Percentiles rank a stretch among this genome's conserved stretches.
These are phyloP conservation scores for Sechiopsis laciniata DNA, from an alignment of 306 rosid genomes.

Conservation along the genomic window DNA sequence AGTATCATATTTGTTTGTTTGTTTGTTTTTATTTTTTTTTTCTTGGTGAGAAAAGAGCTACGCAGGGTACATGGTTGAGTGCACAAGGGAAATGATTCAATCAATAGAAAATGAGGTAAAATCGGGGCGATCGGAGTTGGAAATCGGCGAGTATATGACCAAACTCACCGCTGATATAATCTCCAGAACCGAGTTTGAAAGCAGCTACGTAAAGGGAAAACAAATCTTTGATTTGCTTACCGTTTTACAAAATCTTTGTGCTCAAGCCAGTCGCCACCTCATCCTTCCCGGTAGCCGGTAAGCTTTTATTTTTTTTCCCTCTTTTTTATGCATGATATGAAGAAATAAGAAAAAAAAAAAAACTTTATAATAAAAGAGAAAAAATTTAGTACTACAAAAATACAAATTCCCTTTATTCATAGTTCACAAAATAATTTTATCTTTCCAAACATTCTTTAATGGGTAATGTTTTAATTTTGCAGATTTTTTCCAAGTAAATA, in stretches of 20 bases:
- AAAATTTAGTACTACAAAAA: no score
- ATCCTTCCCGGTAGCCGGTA: constrained; percentile 95
- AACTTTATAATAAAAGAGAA: no score
- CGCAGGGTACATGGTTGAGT: constrained; percentile 87
- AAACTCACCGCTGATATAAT: constrained; percentile 78
- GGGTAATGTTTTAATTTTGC: not conserved
- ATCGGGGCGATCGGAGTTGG: constrained; percentile 50
- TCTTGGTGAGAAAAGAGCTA: constrained; percentile 42
- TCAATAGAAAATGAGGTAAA: constrained; percentile 47
- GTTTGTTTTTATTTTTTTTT: no score
- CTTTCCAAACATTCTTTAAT: no score
- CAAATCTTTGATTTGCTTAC: constrained; percentile 74
- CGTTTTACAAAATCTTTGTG: constrained; percentile 53
- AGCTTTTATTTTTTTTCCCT: no score
- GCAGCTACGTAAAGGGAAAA: constrained; percentile 69
- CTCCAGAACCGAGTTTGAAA: constrained; percentile 73
- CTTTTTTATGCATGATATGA: no score
- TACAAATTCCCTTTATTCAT: no score
- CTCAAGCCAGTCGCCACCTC: constrained; percentile 80
- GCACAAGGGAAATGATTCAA: constrained; percentile 69
- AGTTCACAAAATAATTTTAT: no score
- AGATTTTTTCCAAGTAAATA: constrained; percentile 90
- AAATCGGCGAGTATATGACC: constrained; percentile 64
- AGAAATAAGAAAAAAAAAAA: no score
- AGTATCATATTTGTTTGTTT: no score